Base-by-base conservation (phyloP, 805 yeast species). In the Saturnispora quitensis region DNA sequence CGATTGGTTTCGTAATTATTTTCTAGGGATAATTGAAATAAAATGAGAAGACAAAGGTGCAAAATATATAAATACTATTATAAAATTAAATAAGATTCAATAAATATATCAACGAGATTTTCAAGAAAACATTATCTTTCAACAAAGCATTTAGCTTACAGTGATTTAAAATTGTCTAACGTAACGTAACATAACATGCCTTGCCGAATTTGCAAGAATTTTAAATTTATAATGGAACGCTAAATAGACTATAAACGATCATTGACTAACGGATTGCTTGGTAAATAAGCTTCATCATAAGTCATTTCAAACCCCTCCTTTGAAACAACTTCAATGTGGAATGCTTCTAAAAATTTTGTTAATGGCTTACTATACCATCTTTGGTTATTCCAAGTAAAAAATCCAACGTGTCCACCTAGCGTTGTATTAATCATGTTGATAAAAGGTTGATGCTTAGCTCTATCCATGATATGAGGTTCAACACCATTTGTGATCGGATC, bases 331-430 rank as follows among this genome's bases (percentile, higher is more conserved):
- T 53, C 34, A 13, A 47, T 35, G 45, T 65, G 61, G 48, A 61
- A 61, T 31, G 57, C 55, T 3, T 45, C 53, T 18, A 66, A 24
- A 12, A 76, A 72, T 52, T 69, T 67, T 25, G 78, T 65, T 42
- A 81, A 54, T 25, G 83, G 84, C 7, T 70, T 68, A 4, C 78
- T 67, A 57, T 75, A 79, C 95, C 95, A 88, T 59, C 89, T 77
- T 42, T 72, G 71, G 25, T 85, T 84, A 25, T 73, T 68, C 46
- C 72, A 67, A 56, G 75, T 72, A 55, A 80, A 87, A 84, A 84
- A 87, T n/a, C 87, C 93, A 50, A 87, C 73, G 66, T 87, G 96
- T 1, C 95, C 95, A 6, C 96, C 96, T 49, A 77, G 71, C 42
- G 76, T 73, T 6, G 90, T 83, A 53, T 80, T 75, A 5, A 81